Base-by-base conservation (phyloP, 2,329 filamentous ascomycete species). In the Cordyceps cateniannulata region DNA sequence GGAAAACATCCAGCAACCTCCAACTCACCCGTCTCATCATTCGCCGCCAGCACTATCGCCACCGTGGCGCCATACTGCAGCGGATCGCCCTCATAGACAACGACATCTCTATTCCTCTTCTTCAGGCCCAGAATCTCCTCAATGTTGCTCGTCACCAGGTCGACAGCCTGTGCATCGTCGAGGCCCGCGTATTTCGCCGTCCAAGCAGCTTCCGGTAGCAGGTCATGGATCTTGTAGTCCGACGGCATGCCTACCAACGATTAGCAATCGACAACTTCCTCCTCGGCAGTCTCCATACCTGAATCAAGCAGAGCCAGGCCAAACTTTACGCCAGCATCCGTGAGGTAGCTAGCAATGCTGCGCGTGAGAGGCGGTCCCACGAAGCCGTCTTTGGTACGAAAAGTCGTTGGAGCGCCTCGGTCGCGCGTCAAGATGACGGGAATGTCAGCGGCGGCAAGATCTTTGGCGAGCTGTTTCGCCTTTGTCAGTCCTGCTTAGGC, bases 51-150 rank as follows among this genome's bases (percentile, higher is more conserved):
- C n/a, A 68, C 67, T 20, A 77, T 47, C 7, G 73, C 73, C 35
- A 76, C 74, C 44, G 71, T 75, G 1, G 71, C 76, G 3, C 74
- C 73, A 54, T 71, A 74, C 60, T 73, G 67, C 47, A 79, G 63
- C 22, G 77, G 77, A 65, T 72, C 71, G 5, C 75, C 75, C 64
- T 79, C 76, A 66, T 71, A 79, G 18, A 79, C 62, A 10, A 79
- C 77, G 48, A 77, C 66, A 61, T 79, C 77, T 14, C 64, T 66
- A 53, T 67, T 69, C 38, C 67, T 69, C 32, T 62, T 67, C 48
- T 72, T 66, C 25, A 79, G 66, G 2, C 70, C 68, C 20, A 79
- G 66, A 24, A 78, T 77, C 44, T 72, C 67, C 63, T 79, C 75
- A 24, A 78, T 68, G 56, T 78, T 79, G 22, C 64, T 66, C 6